A percentile compares a stretch with the other conserved stretches of the same genome.
Evolutionary conservation across 106 monocot species (phyloP).

Genomic region (Amphibolis antarctica): DNA sequence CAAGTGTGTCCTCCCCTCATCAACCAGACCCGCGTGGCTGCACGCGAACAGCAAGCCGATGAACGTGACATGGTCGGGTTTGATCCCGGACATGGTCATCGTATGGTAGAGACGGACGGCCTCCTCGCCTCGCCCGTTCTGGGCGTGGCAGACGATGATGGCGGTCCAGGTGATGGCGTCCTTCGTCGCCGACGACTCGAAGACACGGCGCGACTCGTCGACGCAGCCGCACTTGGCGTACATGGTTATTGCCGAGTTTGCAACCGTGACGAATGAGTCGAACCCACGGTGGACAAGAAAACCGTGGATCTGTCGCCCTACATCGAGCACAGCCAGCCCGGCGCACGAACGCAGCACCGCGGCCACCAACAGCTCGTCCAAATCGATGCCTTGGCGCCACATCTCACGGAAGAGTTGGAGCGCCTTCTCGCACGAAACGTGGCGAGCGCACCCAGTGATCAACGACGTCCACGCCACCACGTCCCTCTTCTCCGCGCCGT

Average conservation of each 20-base stretch:
- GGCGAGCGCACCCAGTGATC: conserved; percentile 27
- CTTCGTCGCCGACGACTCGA: conserved; percentile 18
- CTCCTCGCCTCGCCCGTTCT: conserved; percentile 42
- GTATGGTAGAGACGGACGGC: conserved; percentile 27
- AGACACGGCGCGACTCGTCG: conserved; percentile 28
- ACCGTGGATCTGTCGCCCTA: conserved; percentile 41
- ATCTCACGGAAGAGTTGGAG: conserved; percentile 26
- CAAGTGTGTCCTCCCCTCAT: conserved; percentile 24
- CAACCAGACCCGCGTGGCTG: conserved; percentile 49
- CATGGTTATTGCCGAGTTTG: conserved; percentile 44
- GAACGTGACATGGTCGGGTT: conserved; percentile 54
- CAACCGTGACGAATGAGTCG: conserved; percentile 32
- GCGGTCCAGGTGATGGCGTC: conserved; percentile 47
- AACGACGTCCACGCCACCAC: conserved; percentile 44
- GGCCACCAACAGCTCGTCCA: conserved; percentile 34
- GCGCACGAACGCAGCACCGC: conserved; percentile 49
- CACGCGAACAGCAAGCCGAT: conserved; percentile 52
- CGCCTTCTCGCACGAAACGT: conserved; percentile 18
- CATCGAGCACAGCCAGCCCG: conserved; percentile 23
- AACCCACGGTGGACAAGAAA: conserved; percentile 5
- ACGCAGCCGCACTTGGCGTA: conserved; percentile 49
- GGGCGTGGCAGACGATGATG: conserved; percentile 41
- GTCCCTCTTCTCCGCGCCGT: conserved; percentile 21
- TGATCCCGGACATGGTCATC: conserved; percentile 17
- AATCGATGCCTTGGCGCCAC: conserved; percentile 11